These are phyloP conservation scores for Russula ochroleuca DNA, from an alignment of 768 basidiomycete genomes.

Conservation along the genomic window DNA sequence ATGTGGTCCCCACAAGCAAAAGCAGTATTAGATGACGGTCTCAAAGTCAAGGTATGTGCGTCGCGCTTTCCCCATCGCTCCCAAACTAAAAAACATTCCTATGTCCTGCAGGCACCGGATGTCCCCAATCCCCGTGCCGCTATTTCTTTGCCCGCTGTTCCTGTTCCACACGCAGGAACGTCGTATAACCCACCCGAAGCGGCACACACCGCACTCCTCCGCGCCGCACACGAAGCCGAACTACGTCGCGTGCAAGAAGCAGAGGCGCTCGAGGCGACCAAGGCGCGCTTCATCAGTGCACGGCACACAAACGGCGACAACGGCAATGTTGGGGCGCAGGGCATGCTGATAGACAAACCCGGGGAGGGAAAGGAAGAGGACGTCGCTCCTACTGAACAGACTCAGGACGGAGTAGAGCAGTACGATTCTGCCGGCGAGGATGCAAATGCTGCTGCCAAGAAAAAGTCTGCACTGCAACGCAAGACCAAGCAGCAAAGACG, in stretches of 20 bases:
- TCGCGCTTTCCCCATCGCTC: no score
- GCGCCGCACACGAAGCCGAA: conserved; percentile 63
- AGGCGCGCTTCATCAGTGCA: conserved; percentile 53
- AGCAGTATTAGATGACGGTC: conserved; percentile 37
- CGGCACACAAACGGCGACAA: conserved; percentile 34
- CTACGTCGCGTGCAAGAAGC: conserved; percentile 50
- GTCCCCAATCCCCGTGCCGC: conserved; percentile 43
- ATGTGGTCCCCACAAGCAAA: conserved; percentile 49
- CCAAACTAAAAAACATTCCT: not conserved
- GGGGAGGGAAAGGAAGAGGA: conserved; percentile 36
- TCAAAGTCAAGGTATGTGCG: conserved; percentile 49
- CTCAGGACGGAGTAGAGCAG: conserved; percentile 8
- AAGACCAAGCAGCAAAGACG: conserved; percentile 66
- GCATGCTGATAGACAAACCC: conserved; percentile 60
- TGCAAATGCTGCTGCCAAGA: conserved; percentile 20
- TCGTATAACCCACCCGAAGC: conserved; percentile 85
- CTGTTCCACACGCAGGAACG: conserved; percentile 71
- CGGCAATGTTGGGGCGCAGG: conserved; percentile 42
- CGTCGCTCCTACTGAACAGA: conserved; percentile 29
- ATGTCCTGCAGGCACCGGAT: conserved; percentile 43
- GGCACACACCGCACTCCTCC: conserved; percentile 67
- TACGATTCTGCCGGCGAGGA: conserved; percentile 13
- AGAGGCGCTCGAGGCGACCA: conserved; percentile 49
- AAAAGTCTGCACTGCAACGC: conserved; percentile 42
- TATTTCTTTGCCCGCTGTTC: conserved; percentile 63